phyloP scores from a whole-genome alignment of 495 filamentous ascomycete species.

The Elaphomyces granulatus region DNA sequence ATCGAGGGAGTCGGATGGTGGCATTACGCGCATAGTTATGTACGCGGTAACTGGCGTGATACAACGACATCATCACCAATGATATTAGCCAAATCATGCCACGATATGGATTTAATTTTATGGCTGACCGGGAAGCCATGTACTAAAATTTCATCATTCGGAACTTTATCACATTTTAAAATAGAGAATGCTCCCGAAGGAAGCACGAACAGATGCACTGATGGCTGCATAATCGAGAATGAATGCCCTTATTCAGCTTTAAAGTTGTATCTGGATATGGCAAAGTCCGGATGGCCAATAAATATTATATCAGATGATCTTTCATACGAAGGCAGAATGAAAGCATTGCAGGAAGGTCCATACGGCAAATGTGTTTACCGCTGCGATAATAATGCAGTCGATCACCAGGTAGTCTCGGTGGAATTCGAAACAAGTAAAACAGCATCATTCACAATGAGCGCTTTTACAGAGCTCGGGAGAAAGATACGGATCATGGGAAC shows the following conservation, averaged over 20 bases:
- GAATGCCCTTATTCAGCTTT: slow-evolving; percentile 63
- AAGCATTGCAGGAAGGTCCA: too few species aligned
- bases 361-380: slow-evolving; percentile 76
- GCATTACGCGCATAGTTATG: slow-evolving; percentile 90
- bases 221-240: slow-evolving; percentile 48
- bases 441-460: slow-evolving; percentile 56
- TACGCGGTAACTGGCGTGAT: slow-evolving; percentile 92
- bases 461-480: slow-evolving; percentile 54
- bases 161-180: slow-evolving; percentile 39
- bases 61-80: too few species aligned
- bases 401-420: slow-evolving; percentile 70
- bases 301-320: too few species aligned
- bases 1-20: slow-evolving; percentile 91
- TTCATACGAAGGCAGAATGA: too few species aligned
- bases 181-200: slow-evolving; percentile 51
- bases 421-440: slow-evolving; percentile 29
- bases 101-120: slow-evolving; percentile 67
- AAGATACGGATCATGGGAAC: slow-evolving; percentile 61
- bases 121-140: slow-evolving; percentile 36
- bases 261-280: too few species aligned
- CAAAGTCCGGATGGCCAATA: too few species aligned
- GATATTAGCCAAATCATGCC: slow-evolving; percentile 75
- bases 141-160: slow-evolving; percentile 24
- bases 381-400: slow-evolving; percentile 61
- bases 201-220: slow-evolving; percentile 59